Conservation (phyloP, 2,329 filamentous ascomycete genomes). For the Mollisiaceae sp. region DNA sequence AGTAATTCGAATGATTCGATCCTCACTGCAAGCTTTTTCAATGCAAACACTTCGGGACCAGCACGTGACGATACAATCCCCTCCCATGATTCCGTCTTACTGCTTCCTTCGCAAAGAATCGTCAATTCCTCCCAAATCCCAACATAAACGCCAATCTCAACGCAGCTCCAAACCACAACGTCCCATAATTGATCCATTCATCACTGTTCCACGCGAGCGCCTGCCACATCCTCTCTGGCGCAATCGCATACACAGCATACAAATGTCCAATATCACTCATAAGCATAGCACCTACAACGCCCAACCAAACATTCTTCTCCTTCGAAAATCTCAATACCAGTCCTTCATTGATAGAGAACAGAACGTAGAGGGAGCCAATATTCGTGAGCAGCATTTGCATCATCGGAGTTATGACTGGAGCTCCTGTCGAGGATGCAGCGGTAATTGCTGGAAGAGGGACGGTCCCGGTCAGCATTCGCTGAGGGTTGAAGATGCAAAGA, state of each 20-base stretch:
- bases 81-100: not conserved
- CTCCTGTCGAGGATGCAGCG: constrained; percentile 28
- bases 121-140: constrained; percentile 39
- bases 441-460: constrained; percentile 30
- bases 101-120: not conserved
- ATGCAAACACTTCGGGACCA: not conserved
- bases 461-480: constrained; percentile 31
- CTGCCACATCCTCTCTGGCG: constrained; percentile 36
- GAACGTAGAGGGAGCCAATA: constrained; percentile 40
- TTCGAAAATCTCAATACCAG: constrained; percentile 39
- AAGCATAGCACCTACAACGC: constrained; percentile 35
- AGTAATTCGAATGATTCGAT: not conserved
- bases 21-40: not conserved
- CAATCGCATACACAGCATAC: constrained; percentile 44
- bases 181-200: constrained; percentile 46
- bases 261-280: constrained; percentile 42
- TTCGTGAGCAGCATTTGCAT: constrained; percentile 39
- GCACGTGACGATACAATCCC: not conserved
- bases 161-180: constrained; percentile 41
- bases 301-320: constrained; percentile 41
- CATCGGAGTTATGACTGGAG: constrained; percentile 31
- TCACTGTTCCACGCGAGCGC: constrained; percentile 43
- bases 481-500: constrained; percentile 30
- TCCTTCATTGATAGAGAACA: constrained; percentile 42
- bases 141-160: constrained; percentile 46